Evolutionary conservation across 805 yeast genomes (phyloP), one percentile per base, ranked within the genome.

Genomic region (Teunomyces lycoperdinae): DNA sequence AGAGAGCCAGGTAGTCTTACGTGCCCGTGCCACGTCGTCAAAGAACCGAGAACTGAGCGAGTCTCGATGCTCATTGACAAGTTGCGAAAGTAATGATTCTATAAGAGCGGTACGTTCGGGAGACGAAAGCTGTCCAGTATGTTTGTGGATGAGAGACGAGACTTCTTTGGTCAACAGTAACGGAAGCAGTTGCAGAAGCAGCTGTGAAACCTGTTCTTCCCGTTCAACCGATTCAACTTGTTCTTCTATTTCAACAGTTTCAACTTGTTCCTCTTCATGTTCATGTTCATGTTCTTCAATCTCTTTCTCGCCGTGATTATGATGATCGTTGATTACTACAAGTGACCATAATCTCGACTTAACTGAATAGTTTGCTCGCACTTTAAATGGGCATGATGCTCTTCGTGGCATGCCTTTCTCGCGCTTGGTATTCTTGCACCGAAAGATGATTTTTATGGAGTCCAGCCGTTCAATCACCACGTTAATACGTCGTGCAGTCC

Each of bases 391-490:
- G 57, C 89, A 84, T 17, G 73, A 70, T 10, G 67, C 67, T 24
- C 46, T 49, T n/a, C 52, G 53, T 28, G 52, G 50, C 28, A 16
- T 60, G 42, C 62, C 50, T 43, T 65, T 54, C 40, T 50, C 51
- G 9, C 53, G 50, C 32, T 50, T 48, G 20, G 54, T 32, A 29
- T 76, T 71, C 53, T 80, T 81, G 58, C 88, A 83, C 56, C 80
- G 78, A 65, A 83, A 83, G 13, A 82, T 80, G 14, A 83, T 80
- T 61, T 83, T 83, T 39, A 77, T 67, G 42, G 71, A 76, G 61
- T 83, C 88, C 3, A 84, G 78, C 28, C 88, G 64, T 64, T 81
- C 87, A 47, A 83, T 82, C 11, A 80, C 87, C 9, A 83, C 70
- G 46, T 73, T 74, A 35, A 80, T 74, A 4, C 84, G 83, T 51